phyloP scores from a whole-genome alignment of 2,329 filamentous ascomycete species.

The Aspergillus japonicus region DNA sequence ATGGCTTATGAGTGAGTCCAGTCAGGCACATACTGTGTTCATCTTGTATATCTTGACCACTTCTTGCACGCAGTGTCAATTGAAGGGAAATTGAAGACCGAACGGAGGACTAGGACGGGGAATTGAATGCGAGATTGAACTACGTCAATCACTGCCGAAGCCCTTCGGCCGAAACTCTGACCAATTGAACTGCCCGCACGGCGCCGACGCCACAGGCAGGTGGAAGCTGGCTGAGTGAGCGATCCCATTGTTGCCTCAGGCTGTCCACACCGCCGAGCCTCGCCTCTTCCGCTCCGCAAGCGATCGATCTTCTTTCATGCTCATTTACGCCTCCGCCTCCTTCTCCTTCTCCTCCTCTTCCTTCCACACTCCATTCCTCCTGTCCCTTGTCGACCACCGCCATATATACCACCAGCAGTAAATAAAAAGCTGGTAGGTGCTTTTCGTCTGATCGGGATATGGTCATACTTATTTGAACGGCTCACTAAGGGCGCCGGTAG shows the following conservation, averaged over 20 bases:
- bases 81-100: slow-evolving; percentile 9
- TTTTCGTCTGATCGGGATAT: neutral
- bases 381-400: neutral
- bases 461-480: neutral
- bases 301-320: slow-evolving; percentile 1
- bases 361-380: too few species aligned
- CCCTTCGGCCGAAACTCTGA: neutral
- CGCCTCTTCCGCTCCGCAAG: neutral
- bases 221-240: neutral
- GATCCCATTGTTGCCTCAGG: slow-evolving; percentile 26
- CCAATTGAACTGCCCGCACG: neutral
- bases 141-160: slow-evolving; percentile 20
- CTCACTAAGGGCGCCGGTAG: slow-evolving; percentile 4
- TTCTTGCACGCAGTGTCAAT: neutral
- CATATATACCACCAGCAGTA: neutral
- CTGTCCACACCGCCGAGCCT: slow-evolving; percentile 6
- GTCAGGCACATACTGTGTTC: slow-evolving; percentile 50
- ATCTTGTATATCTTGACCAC: slow-evolving; percentile 33
- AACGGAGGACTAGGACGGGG: neutral
- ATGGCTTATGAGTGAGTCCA: neutral
- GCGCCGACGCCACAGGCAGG: neutral
- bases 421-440: neutral
- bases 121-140: slow-evolving; percentile 2
- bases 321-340: too few species aligned
- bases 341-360: too few species aligned